A percentile compares a stretch with the other conserved stretches of the same genome.
Evolutionary conservation across 2,329 filamentous ascomycete species (phyloP).

Genomic region (Fusarium redolens): DNA sequence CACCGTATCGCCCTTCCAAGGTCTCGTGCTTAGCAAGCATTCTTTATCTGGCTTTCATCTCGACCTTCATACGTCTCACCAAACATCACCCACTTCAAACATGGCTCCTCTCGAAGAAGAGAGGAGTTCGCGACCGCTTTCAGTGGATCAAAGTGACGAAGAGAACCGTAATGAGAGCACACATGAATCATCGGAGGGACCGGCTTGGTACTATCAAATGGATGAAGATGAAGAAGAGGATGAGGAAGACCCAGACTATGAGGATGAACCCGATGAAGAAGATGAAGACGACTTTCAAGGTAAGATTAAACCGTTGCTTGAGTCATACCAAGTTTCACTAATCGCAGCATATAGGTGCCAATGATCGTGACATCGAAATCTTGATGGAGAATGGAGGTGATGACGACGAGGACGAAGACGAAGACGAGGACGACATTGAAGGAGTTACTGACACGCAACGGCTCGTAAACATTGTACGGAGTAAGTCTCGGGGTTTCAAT

Average conservation of each 20-base stretch:
- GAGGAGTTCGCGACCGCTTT: slow-evolving; percentile 9
- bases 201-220: slow-evolving; percentile 24
- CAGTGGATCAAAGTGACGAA: slow-evolving; percentile 4
- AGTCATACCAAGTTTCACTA: not conserved
- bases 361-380: slow-evolving; percentile 31
- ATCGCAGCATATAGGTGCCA: slow-evolving; percentile 16
- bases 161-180: slow-evolving; percentile 18
- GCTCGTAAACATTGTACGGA: slow-evolving; percentile 47
- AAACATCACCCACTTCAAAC: not conserved
- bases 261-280: slow-evolving; percentile 45
- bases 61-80: not conserved
- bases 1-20: slow-evolving; percentile 21
- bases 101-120: slow-evolving; percentile 28
- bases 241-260: slow-evolving; percentile 46
- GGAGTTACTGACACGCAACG: slow-evolving; percentile 47
- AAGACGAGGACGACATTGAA: slow-evolving; percentile 38
- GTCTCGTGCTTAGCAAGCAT: slow-evolving; percentile 38
- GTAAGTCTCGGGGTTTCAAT: slow-evolving; percentile 33
- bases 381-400: slow-evolving; percentile 39
- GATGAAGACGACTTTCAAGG: slow-evolving; percentile 42
- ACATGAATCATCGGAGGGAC: slow-evolving; percentile 23
- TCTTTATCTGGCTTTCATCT: not conserved
- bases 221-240: slow-evolving; percentile 51
- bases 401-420: slow-evolving; percentile 37
- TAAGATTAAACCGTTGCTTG: slow-evolving; percentile 1